These are phyloP conservation scores for Angophora floribunda DNA, from an alignment of 345 rosid genomes.

Conservation along the genomic window DNA sequence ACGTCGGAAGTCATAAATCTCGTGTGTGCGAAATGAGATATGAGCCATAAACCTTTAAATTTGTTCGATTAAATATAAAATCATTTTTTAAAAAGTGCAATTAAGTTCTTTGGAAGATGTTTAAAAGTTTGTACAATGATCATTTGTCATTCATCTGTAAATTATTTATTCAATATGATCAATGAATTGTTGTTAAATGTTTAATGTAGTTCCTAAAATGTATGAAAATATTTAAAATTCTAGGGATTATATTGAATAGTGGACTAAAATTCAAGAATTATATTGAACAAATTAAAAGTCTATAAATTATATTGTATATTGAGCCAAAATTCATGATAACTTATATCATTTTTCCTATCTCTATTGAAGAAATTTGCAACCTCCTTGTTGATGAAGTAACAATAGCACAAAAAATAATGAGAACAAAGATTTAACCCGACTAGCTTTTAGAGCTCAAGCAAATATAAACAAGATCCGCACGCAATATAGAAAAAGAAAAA, in stretches of 20 bases:
- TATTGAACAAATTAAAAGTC: background rate
- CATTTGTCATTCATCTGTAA: too few species aligned
- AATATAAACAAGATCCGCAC: background rate
- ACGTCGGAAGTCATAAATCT: accelerated
- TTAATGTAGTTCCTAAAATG: background rate
- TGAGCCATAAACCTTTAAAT: background rate
- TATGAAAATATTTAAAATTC: background rate
- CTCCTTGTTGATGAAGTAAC: background rate
- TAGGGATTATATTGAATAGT: background rate
- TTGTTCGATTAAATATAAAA: background rate
- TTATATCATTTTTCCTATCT: background rate
- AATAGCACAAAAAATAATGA: background rate
- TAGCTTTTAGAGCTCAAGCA: background rate
- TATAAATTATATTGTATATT: accelerated
- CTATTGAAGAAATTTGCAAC: background rate
- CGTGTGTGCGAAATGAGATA: background rate
- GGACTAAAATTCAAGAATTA: background rate
- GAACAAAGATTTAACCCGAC: background rate
- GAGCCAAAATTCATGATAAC: accelerated
- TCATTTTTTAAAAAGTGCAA: background rate
- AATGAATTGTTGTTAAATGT: accelerated
- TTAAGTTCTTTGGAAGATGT: background rate
- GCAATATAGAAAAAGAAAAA: background rate
- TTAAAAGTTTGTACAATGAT: too few species aligned
- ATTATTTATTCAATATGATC: background rate